These are phyloP conservation scores for Phialophora verrucosa DNA, from an alignment of 2,329 filamentous ascomycete genomes.

Conservation along the genomic window DNA sequence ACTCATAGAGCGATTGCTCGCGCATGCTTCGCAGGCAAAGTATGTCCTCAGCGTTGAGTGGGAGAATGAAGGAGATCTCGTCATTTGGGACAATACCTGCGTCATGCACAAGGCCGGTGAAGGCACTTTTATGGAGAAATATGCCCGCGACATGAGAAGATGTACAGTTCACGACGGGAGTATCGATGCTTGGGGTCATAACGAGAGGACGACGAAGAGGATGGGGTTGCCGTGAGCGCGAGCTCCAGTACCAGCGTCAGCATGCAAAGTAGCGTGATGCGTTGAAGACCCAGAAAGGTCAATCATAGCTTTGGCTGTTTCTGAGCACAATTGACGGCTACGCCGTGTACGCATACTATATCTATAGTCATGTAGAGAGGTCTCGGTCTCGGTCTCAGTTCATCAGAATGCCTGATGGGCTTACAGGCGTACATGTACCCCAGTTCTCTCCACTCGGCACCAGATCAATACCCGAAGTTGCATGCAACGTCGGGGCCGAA, in stretches of 20 bases:
- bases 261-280: background rate
- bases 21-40: constrained; percentile 56
- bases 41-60: constrained; percentile 57
- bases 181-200: constrained; percentile 52
- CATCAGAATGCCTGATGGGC: background rate
- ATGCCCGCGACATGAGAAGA: constrained; percentile 60
- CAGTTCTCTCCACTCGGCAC: constrained; percentile 10
- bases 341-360: background rate
- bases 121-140: constrained; percentile 57
- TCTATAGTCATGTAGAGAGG: background rate
- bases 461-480: constrained; percentile 24
- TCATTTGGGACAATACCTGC: constrained; percentile 66
- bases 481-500: background rate
- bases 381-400: background rate
- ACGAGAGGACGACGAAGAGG: constrained; percentile 44
- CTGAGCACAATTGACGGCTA: background rate
- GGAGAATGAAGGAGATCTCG: constrained; percentile 57
- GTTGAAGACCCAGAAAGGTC: background rate
- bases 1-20: constrained; percentile 47
- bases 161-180: constrained; percentile 61
- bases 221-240: constrained; percentile 41
- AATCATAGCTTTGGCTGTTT: background rate
- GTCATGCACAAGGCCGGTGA: constrained; percentile 61
- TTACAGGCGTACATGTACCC: background rate
- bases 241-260: background rate